Percentiles rank a stretch among this genome's conserved stretches.
These are phyloP conservation scores for Cladosporium austrohemisphaericum DNA, from an alignment of 2,329 filamentous ascomycete genomes.

Conservation along the genomic window DNA sequence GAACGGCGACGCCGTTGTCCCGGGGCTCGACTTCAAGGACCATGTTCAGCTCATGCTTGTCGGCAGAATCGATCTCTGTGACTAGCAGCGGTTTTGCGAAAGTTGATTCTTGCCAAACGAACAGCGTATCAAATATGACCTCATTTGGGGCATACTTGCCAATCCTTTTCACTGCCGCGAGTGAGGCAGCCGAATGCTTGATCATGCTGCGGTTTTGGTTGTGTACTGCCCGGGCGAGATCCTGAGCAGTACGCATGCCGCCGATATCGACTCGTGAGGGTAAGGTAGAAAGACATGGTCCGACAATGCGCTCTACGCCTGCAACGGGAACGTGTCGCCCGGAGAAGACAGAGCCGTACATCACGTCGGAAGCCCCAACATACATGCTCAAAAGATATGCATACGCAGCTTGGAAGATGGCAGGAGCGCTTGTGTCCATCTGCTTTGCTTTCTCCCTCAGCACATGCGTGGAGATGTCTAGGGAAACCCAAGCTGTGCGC, in stretches of 20 bases:
- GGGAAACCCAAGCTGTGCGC: constrained; percentile 22
- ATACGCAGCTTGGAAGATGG: constrained; percentile 71
- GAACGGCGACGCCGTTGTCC: constrained; percentile 44
- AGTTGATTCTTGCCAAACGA: constrained; percentile 80
- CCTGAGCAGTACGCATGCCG: constrained; percentile 48
- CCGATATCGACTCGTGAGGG: constrained; percentile 61
- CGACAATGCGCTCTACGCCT: constrained; percentile 68
- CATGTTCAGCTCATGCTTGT: constrained; percentile 72
- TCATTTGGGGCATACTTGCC: constrained; percentile 54
- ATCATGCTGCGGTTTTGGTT: constrained; percentile 62
- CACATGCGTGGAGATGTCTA: constrained; percentile 8
- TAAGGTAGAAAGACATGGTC: constrained; percentile 73
- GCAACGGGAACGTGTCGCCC: constrained; percentile 70
- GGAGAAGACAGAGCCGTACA: constrained; percentile 76
- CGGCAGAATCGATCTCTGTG: constrained; percentile 56
- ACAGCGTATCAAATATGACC: constrained; percentile 68
- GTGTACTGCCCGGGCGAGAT: constrained; percentile 64
- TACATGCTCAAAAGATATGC: constrained; percentile 64
- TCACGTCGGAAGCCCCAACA: constrained; percentile 61
- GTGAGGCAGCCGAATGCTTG: constrained; percentile 58
- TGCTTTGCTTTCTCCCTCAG: constrained; percentile 1
- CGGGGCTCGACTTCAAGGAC: constrained; percentile 72
- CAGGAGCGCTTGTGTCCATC: constrained; percentile 58
- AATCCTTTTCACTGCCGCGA: constrained; percentile 65
- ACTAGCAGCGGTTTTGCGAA: constrained; percentile 40